Base-by-base conservation (phyloP, 345 rosid species). In the Salix suchowensis region DNA sequence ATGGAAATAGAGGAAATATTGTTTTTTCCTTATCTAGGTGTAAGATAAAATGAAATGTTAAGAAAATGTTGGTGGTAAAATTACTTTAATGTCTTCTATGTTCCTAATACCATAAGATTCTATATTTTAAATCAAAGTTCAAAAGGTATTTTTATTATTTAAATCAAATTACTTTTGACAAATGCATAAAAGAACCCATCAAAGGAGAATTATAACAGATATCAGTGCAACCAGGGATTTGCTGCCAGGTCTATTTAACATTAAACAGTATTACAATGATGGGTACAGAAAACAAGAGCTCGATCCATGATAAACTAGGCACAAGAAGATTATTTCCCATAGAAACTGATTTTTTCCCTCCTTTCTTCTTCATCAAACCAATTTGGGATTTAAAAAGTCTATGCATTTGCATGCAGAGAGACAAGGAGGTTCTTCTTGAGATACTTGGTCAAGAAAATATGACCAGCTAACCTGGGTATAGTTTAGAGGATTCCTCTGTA, bases 401-500 rank as follows among this genome's bases (percentile, higher is more conserved):
- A 18, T 50, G 1, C n/a, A 50, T 18, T 21, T 50, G n/a, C 55
- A 50, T 18, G 55, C 19, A 18, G 19, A 19, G 9, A 50, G 55
- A 50, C 9, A 1, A 50, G 21, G n/a, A 16, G 9, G 55, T 18
- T 50, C 18, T 50, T 50, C 21, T 19, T 2, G 2, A 50, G 55
- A 50, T 18, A 16, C 21, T 2, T 50, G 21, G 26, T 66, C 30
- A 66, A 67, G 46, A 60, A 67, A 77, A 74, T 10, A 42, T 60
- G 40, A 77, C 62, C 50, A 70, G 48, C 77, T 26, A 69, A 94
- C 98, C 97, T 96, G 98, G 60, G 95, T 93, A 77, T 92, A 94
- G 74, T 89, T 96, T 80, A 96, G 89, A 79, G 99, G 99, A 65
- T 89, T 90, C 86, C 84, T 96, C 79, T 89, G 91, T 88, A 94